Evolutionary conservation across 768 basidiomycete species (phyloP).

Genomic region (Phylloporus sp.): DNA sequence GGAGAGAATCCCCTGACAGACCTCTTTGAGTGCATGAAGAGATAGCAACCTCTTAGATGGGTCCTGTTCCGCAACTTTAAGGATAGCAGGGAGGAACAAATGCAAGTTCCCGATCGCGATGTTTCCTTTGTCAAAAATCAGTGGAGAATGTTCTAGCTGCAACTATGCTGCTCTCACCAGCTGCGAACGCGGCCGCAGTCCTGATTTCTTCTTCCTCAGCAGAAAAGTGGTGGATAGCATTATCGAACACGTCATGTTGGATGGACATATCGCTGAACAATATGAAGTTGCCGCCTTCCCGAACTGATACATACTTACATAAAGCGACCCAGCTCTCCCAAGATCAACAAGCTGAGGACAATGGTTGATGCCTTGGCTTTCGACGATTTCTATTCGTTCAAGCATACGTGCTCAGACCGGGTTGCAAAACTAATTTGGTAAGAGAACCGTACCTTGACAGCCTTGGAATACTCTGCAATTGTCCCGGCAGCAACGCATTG

Average conservation of each 20-base stretch:
- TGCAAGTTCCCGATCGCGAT: slow-evolving; percentile 91
- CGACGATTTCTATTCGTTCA: slow-evolving; percentile 38
- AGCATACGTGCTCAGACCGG: slow-evolving; percentile 6
- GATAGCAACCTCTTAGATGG: slow-evolving; percentile 77
- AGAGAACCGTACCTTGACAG: slow-evolving; percentile 54
- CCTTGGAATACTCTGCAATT: slow-evolving; percentile 79
- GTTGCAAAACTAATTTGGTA: neutral
- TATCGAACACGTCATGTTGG: slow-evolving; percentile 73
- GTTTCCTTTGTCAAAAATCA: slow-evolving; percentile 55
- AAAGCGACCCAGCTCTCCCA: slow-evolving; percentile 91
- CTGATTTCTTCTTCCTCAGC: slow-evolving; percentile 81
- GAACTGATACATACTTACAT: slow-evolving; percentile 45
- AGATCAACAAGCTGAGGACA: slow-evolving; percentile 78
- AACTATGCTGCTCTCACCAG: slow-evolving; percentile 45
- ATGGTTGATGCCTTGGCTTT: slow-evolving; percentile 64
- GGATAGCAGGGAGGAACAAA: slow-evolving; percentile 80
- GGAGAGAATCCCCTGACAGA: slow-evolving; percentile 23
- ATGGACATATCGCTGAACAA: slow-evolving; percentile 73
- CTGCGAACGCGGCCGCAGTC: slow-evolving; percentile 90
- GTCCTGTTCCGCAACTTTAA: slow-evolving; percentile 71
- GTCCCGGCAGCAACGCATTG: slow-evolving; percentile 73
- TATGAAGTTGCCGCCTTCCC: slow-evolving; percentile 1
- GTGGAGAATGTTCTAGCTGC: neutral
- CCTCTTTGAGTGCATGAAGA: slow-evolving; percentile 92
- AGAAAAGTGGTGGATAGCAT: slow-evolving; percentile 67